Conservation (phyloP, 2,329 filamentous ascomycete genomes). For the Phialemonium atrogriseum region DNA sequence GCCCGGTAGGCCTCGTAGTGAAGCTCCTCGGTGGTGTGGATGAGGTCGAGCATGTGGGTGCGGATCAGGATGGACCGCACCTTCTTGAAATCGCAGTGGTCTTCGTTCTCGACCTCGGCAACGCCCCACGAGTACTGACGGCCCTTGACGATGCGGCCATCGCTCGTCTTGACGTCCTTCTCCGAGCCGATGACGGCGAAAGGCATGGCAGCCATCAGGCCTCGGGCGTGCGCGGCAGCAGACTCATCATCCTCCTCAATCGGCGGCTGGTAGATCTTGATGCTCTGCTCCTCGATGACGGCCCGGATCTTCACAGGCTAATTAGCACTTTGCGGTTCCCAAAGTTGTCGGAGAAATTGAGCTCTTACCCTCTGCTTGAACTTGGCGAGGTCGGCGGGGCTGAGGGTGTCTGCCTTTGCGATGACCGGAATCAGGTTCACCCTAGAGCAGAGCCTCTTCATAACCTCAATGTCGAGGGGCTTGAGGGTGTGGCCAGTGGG, state of each 20-base stretch:
- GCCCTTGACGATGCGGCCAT: constrained; percentile 96
- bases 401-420: constrained; percentile 96
- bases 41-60: constrained; percentile 98
- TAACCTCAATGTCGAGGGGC: constrained; percentile 98
- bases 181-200: constrained; percentile 98
- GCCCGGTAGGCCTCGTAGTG: constrained; percentile 99
- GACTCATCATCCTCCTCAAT: constrained; percentile 97
- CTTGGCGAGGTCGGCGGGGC: constrained; percentile 78
- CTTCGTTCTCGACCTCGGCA: constrained; percentile 98
- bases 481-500: constrained; percentile 97
- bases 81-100: constrained; percentile 99
- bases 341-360: neutral
- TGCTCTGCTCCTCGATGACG: constrained; percentile 95
- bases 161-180: constrained; percentile 95
- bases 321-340: constrained; percentile 18
- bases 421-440: constrained; percentile 98
- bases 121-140: constrained; percentile 99
- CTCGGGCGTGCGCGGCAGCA: constrained; percentile 87
- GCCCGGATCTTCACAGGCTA: constrained; percentile 62
- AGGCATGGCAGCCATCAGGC: constrained; percentile 93
- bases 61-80: constrained; percentile 97
- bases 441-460: constrained; percentile 97
- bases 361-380: constrained; percentile 85
- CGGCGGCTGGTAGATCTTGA: constrained; percentile 98
- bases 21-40: constrained; percentile 98